These are phyloP conservation scores for Aplosporella prunicola DNA, from an alignment of 2,329 filamentous ascomycete genomes.

Conservation along the genomic window DNA sequence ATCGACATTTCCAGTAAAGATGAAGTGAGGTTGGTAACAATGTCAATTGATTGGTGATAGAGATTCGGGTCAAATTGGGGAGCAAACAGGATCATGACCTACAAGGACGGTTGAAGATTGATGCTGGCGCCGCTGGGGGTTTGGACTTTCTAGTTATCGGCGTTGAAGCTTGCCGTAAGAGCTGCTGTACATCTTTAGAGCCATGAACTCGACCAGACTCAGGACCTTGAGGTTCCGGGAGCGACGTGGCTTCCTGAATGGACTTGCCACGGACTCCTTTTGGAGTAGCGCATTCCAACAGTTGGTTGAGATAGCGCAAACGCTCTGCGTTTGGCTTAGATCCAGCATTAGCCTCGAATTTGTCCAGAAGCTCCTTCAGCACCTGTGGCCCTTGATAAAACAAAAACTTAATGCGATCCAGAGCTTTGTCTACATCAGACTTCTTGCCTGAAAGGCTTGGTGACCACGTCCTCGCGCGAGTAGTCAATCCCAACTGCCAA, in stretches of 20 bases:
- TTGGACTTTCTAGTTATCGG: no score
- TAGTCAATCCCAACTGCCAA: not conserved
- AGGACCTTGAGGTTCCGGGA: no score
- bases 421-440: conserved; percentile 13
- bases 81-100: not conserved
- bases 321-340: conserved; percentile 3
- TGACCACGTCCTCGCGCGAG: conserved; percentile 16
- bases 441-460: conserved; percentile 13
- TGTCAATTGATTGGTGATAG: no score
- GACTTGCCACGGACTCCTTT: no score
- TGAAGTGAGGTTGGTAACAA: no score
- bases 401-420: conserved; percentile 15
- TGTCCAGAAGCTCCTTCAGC: conserved; percentile 14
- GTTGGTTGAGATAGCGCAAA: conserved; percentile 12
- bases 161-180: no score
- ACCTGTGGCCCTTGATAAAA: conserved; percentile 13
- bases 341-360: conserved; percentile 15
- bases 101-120: conserved; percentile 1
- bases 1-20: no score
- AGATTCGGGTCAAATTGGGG: no score
- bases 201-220: no score
- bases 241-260: no score
- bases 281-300: conserved; percentile 12
- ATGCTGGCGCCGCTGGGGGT: not conserved
- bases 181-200: no score